Percentiles rank a stretch among this genome's conserved stretches.
Evolutionary conservation across 2,329 filamentous ascomycete species (phyloP).

Genomic region (Xylariales sp.): DNA sequence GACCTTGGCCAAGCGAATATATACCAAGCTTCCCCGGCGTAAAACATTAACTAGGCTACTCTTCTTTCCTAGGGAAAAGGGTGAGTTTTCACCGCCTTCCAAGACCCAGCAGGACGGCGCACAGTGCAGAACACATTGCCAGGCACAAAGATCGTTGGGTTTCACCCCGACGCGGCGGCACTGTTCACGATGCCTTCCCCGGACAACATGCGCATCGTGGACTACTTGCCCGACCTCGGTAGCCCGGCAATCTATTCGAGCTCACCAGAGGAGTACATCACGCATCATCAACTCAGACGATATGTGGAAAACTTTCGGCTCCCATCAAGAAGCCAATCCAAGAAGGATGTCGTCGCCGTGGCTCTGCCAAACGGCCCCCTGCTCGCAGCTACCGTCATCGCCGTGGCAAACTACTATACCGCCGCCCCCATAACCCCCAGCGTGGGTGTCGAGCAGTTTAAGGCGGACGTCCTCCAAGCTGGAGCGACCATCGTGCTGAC

Average conservation of each 20-base stretch:
- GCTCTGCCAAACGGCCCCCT: conserved; percentile 50
- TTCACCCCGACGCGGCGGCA: not conserved
- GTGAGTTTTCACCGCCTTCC: no score
- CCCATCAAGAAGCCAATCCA: not conserved
- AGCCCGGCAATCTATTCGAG: conserved; percentile 6
- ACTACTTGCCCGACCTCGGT: conserved; percentile 1
- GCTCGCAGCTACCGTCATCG: conserved; percentile 44
- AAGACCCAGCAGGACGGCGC: no score
- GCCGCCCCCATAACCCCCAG: conserved; percentile 48
- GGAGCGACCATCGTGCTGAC: conserved; percentile 42
- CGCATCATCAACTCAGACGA: conserved; percentile 3
- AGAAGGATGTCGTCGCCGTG: conserved; percentile 42
- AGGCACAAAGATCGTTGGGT: no score
- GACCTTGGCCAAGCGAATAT: no score
- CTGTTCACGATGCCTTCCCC: conserved; percentile 4
- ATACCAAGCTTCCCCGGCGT: no score
- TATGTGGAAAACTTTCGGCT: conserved; percentile 5
- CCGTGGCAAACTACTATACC: conserved; percentile 44
- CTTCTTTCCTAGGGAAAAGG: no score
- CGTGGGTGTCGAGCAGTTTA: conserved; percentile 44
- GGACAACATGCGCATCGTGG: conserved; percentile 4
- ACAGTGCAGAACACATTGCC: no score
- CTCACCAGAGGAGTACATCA: conserved; percentile 4
- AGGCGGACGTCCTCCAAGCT: conserved; percentile 43
- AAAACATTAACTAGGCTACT: no score